Percentiles rank a stretch among this genome's conserved stretches.
phyloP scores from a whole-genome alignment of 768 basidiomycete species.

The Hysterangium stoloniferum region DNA sequence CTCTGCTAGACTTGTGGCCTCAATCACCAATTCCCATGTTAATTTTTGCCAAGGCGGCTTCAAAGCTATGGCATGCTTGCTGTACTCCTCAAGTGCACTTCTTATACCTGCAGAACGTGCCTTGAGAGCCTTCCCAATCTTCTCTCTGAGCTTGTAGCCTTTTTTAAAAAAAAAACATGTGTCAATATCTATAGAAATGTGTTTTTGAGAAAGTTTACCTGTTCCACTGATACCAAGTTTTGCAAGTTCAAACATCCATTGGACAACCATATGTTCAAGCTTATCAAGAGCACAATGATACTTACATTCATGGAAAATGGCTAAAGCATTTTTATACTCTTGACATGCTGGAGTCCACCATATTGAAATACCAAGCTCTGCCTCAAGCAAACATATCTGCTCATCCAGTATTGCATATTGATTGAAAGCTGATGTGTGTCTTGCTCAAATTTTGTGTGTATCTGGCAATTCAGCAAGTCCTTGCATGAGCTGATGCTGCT shows the following conservation, averaged over 20 bases:
- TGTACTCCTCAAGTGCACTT: conserved; percentile 27
- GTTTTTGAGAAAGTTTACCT: conserved; percentile 20
- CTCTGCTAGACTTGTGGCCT: conserved; percentile 16
- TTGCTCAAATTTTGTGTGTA: too few relatives aligned
- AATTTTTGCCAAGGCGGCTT: conserved; percentile 15
- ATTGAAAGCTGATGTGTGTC: too few relatives aligned
- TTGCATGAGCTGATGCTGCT: too few relatives aligned
- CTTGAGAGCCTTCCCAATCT: conserved; percentile 29
- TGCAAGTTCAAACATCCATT: conserved; percentile 22
- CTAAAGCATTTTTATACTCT: conserved; percentile 11
- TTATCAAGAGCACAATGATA: conserved; percentile 21
- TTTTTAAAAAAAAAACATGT: neutral
- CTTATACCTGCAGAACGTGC: conserved; percentile 24
- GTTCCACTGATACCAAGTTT: conserved; percentile 20
- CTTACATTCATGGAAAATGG: conserved; percentile 10
- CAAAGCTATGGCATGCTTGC: conserved; percentile 18
- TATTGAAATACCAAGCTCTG: conserved; percentile 9
- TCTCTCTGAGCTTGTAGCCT: conserved; percentile 29
- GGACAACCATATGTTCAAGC: conserved; percentile 24
- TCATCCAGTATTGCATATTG: too few relatives aligned
- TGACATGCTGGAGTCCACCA: conserved; percentile 14
- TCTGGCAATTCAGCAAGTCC: neutral
- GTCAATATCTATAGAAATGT: neutral
- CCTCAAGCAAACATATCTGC: conserved; percentile 7
- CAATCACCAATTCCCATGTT: conserved; percentile 9